Evolutionary conservation across 495 filamentous ascomycete genomes (phyloP), one percentile per base, ranked within the genome.

Genomic region (Aspergillus panamensis): DNA sequence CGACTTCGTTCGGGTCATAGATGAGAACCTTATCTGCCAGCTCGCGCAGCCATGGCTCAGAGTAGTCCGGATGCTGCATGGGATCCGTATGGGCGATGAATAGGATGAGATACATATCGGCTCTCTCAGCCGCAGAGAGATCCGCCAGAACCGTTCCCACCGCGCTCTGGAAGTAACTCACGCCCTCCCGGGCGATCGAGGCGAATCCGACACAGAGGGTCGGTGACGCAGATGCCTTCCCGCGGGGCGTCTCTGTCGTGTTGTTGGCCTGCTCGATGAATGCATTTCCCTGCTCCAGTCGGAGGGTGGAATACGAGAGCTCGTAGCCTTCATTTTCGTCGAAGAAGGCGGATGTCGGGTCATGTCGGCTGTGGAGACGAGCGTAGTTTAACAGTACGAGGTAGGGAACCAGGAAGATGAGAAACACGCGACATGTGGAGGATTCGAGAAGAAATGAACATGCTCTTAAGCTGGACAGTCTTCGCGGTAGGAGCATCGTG

Each of bases 41-140:
- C 8, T 61, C 62, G 1, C 49, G 25, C 3, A 84, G 73, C 81
- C 81, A 84, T 0, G 69, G 48, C 51, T 79, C 66, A 9, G 59
- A 57, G 45, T 73, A 76, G 21, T 73, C 74, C 2, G 73, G 71
- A 58, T 84, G 80, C 13, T 61, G 51, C 7, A 51, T 64, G 9
- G 77, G 75, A 48, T 81, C 65, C 3, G 69, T 72, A 60, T 82
- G 74, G 44, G 78, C 74, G 31, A 83, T 75, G 49, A 84, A 75
- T 5, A 78, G 65, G 10, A 79, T 70, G 10, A 84, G 60, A 57
- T 76, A 58, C 10, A 84, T 71, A 1, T 69, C 57, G 1, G 61
- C 57, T 25, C 80, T 66, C 62, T 84, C 80, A 8, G 66, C 55
- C 9, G 62, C 58, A 20, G 69, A 76, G 7, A 84, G 62, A 0